Evolutionary conservation across 202 grass and related monocot genomes (phyloP).

Genomic region (Schoenoplectus tabernaemontani): DNA sequence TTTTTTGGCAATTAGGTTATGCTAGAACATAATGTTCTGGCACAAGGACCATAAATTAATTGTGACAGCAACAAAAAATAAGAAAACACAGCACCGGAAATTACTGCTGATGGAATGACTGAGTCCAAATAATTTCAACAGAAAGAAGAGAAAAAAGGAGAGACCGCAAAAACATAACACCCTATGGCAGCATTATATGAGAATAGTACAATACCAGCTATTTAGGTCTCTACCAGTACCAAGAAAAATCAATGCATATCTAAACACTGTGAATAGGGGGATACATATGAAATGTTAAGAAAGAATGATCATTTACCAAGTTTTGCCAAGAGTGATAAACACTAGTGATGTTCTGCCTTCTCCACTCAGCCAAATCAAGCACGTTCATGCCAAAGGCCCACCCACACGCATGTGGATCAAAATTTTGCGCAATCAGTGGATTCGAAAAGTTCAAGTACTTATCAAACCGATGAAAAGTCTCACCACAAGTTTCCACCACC

Average conservation of each 20-base stretch:
- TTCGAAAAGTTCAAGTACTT: constrained; percentile 82
- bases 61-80: neutral
- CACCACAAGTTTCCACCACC: constrained; percentile 63
- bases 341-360: constrained; percentile 56
- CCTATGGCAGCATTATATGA: neutral
- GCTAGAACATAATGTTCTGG: neutral
- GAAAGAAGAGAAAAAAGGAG: neutral
- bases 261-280: neutral
- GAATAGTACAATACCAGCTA: neutral
- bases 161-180: neutral
- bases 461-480: constrained; percentile 68
- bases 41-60: neutral
- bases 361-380: constrained; percentile 67
- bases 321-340: constrained; percentile 59
- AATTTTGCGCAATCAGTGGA: constrained; percentile 54
- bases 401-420: constrained; percentile 53
- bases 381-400: constrained; percentile 82
- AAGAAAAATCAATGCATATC: neutral
- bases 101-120: neutral
- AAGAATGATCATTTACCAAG: constrained; percentile 28
- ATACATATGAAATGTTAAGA: neutral
- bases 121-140: neutral
- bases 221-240: neutral
- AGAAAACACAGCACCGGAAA: neutral
- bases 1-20: neutral